Base-by-base conservation (phyloP, 495 filamentous ascomycete species). In the Extremus antarcticus region DNA sequence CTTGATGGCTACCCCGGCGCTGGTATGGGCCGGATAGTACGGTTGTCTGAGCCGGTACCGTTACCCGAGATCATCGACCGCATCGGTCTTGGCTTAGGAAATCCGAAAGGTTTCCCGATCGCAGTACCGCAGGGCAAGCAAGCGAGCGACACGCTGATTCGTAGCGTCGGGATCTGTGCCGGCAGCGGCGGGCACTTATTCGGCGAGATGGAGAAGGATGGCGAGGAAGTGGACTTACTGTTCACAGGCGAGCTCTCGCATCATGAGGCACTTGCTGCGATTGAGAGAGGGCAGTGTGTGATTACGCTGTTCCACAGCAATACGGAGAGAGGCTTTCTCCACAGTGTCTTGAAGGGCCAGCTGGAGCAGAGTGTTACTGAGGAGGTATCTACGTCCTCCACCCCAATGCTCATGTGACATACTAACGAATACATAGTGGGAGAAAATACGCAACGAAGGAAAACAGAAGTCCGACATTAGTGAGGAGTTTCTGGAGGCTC, bases 231-330 rank as follows among this genome's bases (percentile, higher is more conserved):
- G 13, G 89, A 96, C 65, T 70, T 96, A 23, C 69, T 90, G 0
- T 85, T 97, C 55, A 97, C 91, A 0, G 92, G 92, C 8, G 92
- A 98, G 67, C 78, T 97, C 78, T 84, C 79, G 50, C 92, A 98
- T 67, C 92, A 98, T 65, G 84, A 92, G 55, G 86, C 91, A 11
- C 76, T 98, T 40, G 80, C 86, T 25, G 84, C 87, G 21, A 88
- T 84, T 25, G 91, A 96, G 74, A 76, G 78, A n/a, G 92, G 92
- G n/a, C 83, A 84, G 54, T 81, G 77, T 53, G 88, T 95, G 0
- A 77, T 98, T 53, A 82, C 84, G 8, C 56, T 92, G 25, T 90
- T 94, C 57, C 92, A 98, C 67, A 88, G 85, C 56, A 96, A 97
- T 70, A 90, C 84, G 0, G 92, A 96, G 72, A 68, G 91, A 15